phyloP scores from a whole-genome alignment of 192 early-diverging fungal genomes.

The Podila epicladia region DNA sequence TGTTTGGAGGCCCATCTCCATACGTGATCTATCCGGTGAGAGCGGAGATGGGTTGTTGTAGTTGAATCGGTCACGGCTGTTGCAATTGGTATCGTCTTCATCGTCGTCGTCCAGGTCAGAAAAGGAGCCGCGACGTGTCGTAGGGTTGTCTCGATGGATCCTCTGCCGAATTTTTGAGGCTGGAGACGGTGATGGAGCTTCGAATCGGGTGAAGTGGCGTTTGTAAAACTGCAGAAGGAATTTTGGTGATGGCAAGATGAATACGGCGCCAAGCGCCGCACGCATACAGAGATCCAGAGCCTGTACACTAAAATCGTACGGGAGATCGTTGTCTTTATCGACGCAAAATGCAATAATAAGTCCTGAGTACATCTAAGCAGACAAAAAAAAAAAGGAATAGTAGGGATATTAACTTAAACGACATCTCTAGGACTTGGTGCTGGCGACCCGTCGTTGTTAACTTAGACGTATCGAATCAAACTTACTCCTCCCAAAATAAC shows the following conservation, averaged over 20 bases:
- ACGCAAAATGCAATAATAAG: conserved; percentile 10
- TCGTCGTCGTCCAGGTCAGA: not conserved
- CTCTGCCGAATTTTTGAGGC: not conserved
- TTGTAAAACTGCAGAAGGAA: conserved; percentile 28
- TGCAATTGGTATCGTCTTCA: too few relatives aligned
- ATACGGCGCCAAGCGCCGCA: conserved; percentile 26
- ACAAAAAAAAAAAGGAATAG: not conserved
- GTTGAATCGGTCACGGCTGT: not conserved
- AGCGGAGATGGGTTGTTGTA: not conserved
- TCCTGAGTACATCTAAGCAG: conserved; percentile 6
- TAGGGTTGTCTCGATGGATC: not conserved
- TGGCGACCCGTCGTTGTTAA: too few relatives aligned
- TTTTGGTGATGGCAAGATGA: conserved; percentile 26
- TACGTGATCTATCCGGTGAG: not conserved
- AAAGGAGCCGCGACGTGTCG: not conserved
- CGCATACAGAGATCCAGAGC: conserved; percentile 41
- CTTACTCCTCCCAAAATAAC: conserved; percentile 20
- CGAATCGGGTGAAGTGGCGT: conserved; percentile 10
- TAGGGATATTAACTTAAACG: too few relatives aligned
- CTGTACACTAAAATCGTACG: conserved; percentile 15
- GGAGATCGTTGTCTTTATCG: not conserved
- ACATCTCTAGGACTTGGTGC: not conserved
- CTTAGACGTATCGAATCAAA: not conserved
- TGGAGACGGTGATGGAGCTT: not conserved
- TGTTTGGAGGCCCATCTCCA: not conserved